Conservation (phyloP, 192 early-diverging fungal genomes). For the Coemansia sp. region DNA sequence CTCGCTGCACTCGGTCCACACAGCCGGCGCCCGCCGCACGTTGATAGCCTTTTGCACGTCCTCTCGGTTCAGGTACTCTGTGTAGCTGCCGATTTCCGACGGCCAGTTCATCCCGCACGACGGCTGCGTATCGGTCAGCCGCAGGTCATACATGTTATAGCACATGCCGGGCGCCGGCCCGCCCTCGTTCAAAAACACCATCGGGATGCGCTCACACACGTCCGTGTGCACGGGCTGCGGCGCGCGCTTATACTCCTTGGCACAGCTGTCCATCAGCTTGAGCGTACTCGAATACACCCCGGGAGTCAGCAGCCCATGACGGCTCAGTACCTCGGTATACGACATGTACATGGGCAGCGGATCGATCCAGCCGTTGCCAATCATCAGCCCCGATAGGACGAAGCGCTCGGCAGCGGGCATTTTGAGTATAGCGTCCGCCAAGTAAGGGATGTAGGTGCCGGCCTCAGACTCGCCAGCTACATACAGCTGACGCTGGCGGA, state of each 20-base stretch:
- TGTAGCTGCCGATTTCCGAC: slow-evolving; percentile 41
- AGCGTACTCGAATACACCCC: slow-evolving; percentile 22
- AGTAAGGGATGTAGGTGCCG: slow-evolving; percentile 70
- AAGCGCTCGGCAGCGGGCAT: slow-evolving; percentile 22
- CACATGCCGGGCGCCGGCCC: slow-evolving; percentile 51
- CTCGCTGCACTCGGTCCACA: slow-evolving; percentile 66
- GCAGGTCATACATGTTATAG: slow-evolving; percentile 75
- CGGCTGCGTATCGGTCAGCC: slow-evolving; percentile 58
- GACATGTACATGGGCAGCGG: slow-evolving; percentile 59
- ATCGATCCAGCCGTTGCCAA: slow-evolving; percentile 83
- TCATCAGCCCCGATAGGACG: slow-evolving; percentile 55
- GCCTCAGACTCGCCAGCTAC: slow-evolving; percentile 77
- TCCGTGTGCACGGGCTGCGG: slow-evolving; percentile 51
- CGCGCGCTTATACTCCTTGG: slow-evolving; percentile 40
- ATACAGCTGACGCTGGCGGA: slow-evolving; percentile 55
- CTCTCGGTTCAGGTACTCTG: slow-evolving; percentile 48
- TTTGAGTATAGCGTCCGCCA: slow-evolving; percentile 59
- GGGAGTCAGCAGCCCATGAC: slow-evolving; percentile 31
- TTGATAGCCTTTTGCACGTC: slow-evolving; percentile 59
- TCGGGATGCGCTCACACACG: slow-evolving; percentile 36
- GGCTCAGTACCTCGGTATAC: slow-evolving; percentile 48
- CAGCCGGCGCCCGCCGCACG: slow-evolving; percentile 19
- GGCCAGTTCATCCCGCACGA: slow-evolving; percentile 67
- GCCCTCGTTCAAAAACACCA: slow-evolving; percentile 35
- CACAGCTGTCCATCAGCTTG: slow-evolving; percentile 32